Conservation (phyloP, 352 stramenopile genomes). For the Thraustochytrium sp. region DNA sequence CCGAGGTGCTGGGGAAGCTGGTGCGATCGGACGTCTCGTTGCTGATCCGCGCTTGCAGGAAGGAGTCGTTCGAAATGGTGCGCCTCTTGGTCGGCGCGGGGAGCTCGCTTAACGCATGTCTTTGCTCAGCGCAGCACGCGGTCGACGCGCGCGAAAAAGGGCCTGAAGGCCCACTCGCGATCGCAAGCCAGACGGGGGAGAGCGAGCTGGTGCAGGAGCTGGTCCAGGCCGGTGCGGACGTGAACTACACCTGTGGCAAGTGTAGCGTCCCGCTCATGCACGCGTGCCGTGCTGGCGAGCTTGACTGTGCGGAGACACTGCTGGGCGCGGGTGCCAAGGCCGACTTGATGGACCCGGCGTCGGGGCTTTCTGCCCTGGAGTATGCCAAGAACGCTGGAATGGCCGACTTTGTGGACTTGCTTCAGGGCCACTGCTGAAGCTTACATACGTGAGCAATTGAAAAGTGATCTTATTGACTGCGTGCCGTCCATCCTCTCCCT, state of each 20-base stretch:
- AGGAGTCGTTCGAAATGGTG: not conserved
- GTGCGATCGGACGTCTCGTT: not conserved
- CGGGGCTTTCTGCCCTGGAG: not conserved
- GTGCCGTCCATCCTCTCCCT: too few relatives aligned
- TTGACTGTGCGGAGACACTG: not conserved
- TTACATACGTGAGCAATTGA: too few relatives aligned
- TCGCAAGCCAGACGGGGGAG: not conserved
- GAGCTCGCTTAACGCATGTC: not conserved
- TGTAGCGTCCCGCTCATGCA: not conserved
- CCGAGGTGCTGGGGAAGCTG: not conserved
- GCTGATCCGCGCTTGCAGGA: not conserved
- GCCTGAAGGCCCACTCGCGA: not conserved
- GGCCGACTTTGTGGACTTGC: not conserved
- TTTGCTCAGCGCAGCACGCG: not conserved
- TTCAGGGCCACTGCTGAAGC: not conserved
- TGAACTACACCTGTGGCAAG: slow-evolving; percentile 3
- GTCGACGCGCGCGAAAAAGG: not conserved
- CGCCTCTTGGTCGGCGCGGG: not conserved
- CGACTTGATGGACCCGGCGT: not conserved
- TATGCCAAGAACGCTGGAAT: slow-evolving; percentile 8
- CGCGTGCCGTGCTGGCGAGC: not conserved
- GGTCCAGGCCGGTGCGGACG: not conserved
- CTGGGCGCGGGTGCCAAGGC: not conserved
- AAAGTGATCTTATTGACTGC: too few relatives aligned
- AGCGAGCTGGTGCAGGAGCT: not conserved